Conservation (phyloP, 108 stramenopile genomes). For the Cyclotella baltica region DNA sequence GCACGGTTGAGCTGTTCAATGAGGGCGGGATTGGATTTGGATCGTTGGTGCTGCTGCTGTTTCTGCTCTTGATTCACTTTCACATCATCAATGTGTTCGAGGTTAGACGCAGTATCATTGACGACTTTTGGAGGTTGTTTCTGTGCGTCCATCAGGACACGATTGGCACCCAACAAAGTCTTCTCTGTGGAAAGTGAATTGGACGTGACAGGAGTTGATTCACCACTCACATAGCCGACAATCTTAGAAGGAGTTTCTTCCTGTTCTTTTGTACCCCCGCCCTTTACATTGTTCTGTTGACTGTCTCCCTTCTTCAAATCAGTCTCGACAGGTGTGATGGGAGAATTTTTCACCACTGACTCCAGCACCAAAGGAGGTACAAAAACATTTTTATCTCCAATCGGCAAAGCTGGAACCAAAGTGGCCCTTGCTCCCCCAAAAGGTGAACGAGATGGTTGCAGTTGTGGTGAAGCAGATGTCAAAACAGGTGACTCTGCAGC, state of each 20-base stretch:
- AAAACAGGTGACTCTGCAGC: neutral
- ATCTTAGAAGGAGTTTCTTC: neutral
- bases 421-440: slow-evolving; percentile 22
- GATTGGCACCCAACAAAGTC: slow-evolving; percentile 1
- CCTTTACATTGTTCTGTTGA: slow-evolving; percentile 1
- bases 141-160: slow-evolving; percentile 3
- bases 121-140: neutral
- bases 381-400: neutral
- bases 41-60: neutral
- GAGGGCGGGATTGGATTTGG: neutral
- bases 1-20: slow-evolving; percentile 14
- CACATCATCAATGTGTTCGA: too few species aligned
- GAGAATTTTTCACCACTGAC: neutral
- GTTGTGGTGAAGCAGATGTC: slow-evolving; percentile 1
- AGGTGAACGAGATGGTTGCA: slow-evolving; percentile 1
- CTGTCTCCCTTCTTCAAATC: neutral
- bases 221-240: slow-evolving; percentile 11
- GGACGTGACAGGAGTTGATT: slow-evolving; percentile 24
- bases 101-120: neutral
- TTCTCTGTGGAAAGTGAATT: slow-evolving; percentile 6
- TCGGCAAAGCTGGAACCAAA: slow-evolving; percentile 10
- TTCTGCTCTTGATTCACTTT: too few species aligned
- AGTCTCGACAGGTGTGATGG: neutral
- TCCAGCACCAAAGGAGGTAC: slow-evolving; percentile 17
- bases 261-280: neutral